Evolutionary conservation across 2,329 filamentous ascomycete genomes (phyloP).

Genomic region (Cladosporium sp.): DNA sequence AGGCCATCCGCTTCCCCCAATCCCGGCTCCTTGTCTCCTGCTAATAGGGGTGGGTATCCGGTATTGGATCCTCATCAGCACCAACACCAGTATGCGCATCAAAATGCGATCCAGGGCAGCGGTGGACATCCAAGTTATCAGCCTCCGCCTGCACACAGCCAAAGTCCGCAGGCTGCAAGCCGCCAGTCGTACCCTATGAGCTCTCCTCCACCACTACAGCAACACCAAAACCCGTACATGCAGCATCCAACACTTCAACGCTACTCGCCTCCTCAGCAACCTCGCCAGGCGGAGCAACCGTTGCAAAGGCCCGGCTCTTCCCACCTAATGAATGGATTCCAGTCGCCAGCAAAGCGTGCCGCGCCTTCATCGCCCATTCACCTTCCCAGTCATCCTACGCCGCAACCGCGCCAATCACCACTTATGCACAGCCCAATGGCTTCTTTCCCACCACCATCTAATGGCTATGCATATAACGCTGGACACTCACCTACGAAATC

Average conservation of each 20-base stretch:
- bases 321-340: constrained; percentile 29
- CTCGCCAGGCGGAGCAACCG: constrained; percentile 4
- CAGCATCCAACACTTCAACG: constrained; percentile 16
- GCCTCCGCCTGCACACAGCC: neutral
- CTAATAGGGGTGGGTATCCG: constrained; percentile 19
- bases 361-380: constrained; percentile 13
- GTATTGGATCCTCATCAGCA: constrained; percentile 24
- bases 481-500: constrained; percentile 29
- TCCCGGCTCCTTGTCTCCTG: constrained; percentile 18
- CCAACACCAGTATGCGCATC: constrained; percentile 50
- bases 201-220: constrained; percentile 1
- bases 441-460: constrained; percentile 26
- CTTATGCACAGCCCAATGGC: constrained; percentile 26
- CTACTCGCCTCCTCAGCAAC: constrained; percentile 11
- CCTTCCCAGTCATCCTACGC: constrained; percentile 1
- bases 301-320: constrained; percentile 19
- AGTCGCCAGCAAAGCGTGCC: constrained; percentile 23
- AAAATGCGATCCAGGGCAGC: constrained; percentile 26
- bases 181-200: neutral
- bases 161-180: constrained; percentile 2
- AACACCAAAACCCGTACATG: constrained; percentile 4
- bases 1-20: constrained; percentile 20
- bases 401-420: constrained; percentile 16
- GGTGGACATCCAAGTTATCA: constrained; percentile 21
- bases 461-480: constrained; percentile 15